These are phyloP conservation scores for Xylaria sp. DNA, from an alignment of 2,329 filamentous ascomycete genomes.

Conservation along the genomic window DNA sequence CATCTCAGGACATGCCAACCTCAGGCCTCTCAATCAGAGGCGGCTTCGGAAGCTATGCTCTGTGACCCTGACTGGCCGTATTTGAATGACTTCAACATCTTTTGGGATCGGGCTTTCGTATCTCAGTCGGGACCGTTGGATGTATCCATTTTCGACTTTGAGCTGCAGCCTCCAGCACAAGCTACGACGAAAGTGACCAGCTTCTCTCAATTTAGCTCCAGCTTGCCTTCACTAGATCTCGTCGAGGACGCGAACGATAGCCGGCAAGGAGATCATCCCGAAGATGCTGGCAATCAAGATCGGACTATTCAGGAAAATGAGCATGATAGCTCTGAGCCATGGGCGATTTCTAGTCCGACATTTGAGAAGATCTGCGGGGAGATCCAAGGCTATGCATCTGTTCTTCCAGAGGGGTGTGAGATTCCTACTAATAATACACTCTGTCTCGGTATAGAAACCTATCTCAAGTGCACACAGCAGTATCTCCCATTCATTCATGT, in stretches of 20 bases:
- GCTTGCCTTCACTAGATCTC: slow-evolving; percentile 30
- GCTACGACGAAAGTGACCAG: slow-evolving; percentile 8
- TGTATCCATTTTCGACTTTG: slow-evolving; percentile 4
- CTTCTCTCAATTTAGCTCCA: slow-evolving; percentile 33
- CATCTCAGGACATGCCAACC: slow-evolving; percentile 29
- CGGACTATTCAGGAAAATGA: background rate
- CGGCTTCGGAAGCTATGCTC: slow-evolving; percentile 2
- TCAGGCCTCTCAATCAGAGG: background rate
- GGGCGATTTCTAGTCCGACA: slow-evolving; percentile 32
- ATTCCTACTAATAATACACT: slow-evolving; percentile 61
- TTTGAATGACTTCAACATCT: slow-evolving; percentile 25
- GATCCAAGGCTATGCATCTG: slow-evolving; percentile 39
- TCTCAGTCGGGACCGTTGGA: slow-evolving; percentile 21
- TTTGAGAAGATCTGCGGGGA: slow-evolving; percentile 34
- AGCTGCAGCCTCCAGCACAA: background rate
- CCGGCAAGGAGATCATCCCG: background rate
- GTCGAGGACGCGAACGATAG: slow-evolving; percentile 10
- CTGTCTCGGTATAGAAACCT: slow-evolving; percentile 61
- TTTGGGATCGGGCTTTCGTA: slow-evolving; percentile 31
- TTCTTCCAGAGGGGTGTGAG: slow-evolving; percentile 58
- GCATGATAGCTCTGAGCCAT: slow-evolving; percentile 30
- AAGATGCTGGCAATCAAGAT: background rate
- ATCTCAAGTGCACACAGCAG: slow-evolving; percentile 62
- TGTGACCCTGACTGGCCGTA: slow-evolving; percentile 14
- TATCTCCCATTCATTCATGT: slow-evolving; percentile 64